Base-by-base conservation (phyloP, 2,329 filamentous ascomycete genomes). In the Aspergillus quadrilineatus region DNA sequence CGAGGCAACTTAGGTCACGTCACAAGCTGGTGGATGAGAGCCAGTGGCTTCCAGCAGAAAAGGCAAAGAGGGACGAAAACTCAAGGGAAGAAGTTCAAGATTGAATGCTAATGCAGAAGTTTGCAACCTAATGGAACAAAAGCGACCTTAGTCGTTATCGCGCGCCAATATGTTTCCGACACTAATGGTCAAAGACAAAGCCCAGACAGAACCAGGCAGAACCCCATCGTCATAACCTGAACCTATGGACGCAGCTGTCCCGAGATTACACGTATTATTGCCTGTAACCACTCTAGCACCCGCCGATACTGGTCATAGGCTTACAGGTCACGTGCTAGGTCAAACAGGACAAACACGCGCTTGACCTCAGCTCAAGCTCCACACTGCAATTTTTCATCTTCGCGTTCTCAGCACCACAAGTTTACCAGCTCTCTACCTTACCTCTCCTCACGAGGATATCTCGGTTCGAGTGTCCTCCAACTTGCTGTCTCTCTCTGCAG, bases 161-260 rank as follows among this genome's bases (percentile, higher is more conserved):
- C 22, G 22, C 22, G 22, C 22, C 22, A 22, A 22, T 22, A 22
- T 22, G 22, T 22, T 17, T 22, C 22, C 22, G 22, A 22, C 22
- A 52, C 9, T 45, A 15, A 12, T 10, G 29, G 43, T 22, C 50
- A 32, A 42, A 15, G 30, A 29, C 36, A 43, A 60, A 50, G 22
- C 22, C 22, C 22, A 22, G 22, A 22, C 22, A 58, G 72, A 74
- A 74, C 67, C 65, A 60, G 72, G 71, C 71, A 69, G 72, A 74
- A 74, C 60, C 70, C 50, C 60, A 69, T 73, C 62, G 69, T 68
- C 59, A 58, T 61, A 44, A 39, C 22, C 22, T 22, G 22, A 22
- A 22, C 22, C 22, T 3, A 22, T 22, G 26, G 47, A 4, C 17
- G 26, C 53, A 42, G 43, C 34, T 46, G 50, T 50, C 48, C 49